These are phyloP conservation scores for Phylloporus arenicola DNA, from an alignment of 768 basidiomycete species.

Conservation along the genomic window DNA sequence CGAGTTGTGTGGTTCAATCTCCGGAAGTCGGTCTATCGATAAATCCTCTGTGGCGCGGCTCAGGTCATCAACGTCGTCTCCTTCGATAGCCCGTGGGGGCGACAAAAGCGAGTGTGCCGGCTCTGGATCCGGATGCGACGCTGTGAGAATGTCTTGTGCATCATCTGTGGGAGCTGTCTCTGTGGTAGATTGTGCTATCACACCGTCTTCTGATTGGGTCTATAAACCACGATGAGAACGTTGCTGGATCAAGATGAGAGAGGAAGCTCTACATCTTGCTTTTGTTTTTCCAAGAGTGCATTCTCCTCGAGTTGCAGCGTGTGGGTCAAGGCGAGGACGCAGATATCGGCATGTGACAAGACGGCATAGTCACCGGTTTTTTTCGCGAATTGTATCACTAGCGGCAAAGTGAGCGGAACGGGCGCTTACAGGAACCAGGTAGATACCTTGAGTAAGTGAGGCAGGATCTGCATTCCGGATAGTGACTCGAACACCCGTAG, in stretches of 20 bases:
- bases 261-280: conserved; percentile 25
- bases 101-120: not conserved
- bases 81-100: not conserved
- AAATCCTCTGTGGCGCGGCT: conserved; percentile 4
- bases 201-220: conserved; percentile 2
- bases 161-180: conserved; percentile 3
- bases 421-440: not conserved
- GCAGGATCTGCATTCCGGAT: conserved; percentile 65
- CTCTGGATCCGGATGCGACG: not conserved
- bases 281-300: conserved; percentile 19
- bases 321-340: conserved; percentile 84
- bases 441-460: conserved; percentile 60
- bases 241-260: not conserved
- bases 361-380: conserved; percentile 95
- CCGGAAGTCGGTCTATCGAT: conserved; percentile 8
- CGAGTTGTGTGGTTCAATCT: conserved; percentile 33
- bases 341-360: conserved; percentile 85
- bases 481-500: conserved; percentile 69
- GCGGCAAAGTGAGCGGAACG: conserved; percentile 12
- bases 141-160: not conserved
- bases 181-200: not conserved
- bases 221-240: conserved; percentile 3
- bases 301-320: conserved; percentile 59
- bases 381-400: conserved; percentile 89
- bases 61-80: conserved; percentile 9